Conservation (phyloP, 2,329 filamentous ascomycete species). For the Elsinoe necatrix region DNA sequence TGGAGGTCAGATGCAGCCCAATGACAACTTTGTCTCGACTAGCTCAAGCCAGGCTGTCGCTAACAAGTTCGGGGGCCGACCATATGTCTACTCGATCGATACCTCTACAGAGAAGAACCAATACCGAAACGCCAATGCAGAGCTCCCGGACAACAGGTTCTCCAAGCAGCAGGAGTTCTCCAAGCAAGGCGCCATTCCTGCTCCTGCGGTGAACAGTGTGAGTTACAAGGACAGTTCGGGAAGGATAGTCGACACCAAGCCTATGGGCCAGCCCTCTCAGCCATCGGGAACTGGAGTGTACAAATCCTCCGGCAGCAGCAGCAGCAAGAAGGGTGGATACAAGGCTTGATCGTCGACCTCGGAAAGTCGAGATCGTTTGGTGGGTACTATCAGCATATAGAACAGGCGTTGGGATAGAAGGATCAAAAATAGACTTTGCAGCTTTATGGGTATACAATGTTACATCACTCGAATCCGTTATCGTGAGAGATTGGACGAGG, state of each 20-base stretch:
- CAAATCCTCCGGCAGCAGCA: background rate
- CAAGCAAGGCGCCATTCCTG: background rate
- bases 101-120: background rate
- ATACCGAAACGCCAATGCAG: background rate
- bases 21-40: constrained; percentile 1
- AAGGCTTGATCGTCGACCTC: no score
- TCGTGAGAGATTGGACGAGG: no score
- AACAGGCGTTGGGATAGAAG: background rate
- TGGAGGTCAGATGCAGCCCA: background rate
- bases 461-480: no score
- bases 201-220: background rate
- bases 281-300: background rate
- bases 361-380: background rate
- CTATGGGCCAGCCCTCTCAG: background rate
- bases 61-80: background rate
- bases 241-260: background rate
- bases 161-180: constrained; percentile 2
- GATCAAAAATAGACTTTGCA: background rate
- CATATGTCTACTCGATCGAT: background rate
- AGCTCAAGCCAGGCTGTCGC: background rate
- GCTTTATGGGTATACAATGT: background rate
- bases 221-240: background rate
- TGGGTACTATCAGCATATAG: background rate
- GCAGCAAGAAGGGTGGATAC: background rate
- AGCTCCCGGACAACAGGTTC: background rate